Conservation (phyloP, 768 basidiomycete genomes). For the Chiua virens region DNA sequence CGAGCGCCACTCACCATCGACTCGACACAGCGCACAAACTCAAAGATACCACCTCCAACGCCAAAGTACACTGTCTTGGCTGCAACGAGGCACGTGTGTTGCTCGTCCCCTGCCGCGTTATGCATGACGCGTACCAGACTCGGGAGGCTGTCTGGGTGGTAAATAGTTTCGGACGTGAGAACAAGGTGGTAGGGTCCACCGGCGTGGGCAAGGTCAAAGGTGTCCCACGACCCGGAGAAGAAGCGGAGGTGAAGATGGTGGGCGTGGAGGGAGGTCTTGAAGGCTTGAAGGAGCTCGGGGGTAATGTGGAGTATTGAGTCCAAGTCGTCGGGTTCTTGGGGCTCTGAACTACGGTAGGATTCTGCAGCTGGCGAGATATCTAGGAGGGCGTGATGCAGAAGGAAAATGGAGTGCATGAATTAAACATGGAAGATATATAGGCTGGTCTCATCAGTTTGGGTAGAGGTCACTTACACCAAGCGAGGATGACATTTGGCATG, state of each 20-base stretch:
- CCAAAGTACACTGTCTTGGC: constrained; percentile 95
- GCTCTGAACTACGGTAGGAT: constrained; percentile 39
- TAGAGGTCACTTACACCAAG: constrained; percentile 67
- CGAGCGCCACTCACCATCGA: constrained; percentile 30
- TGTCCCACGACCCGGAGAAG: constrained; percentile 81
- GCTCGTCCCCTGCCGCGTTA: constrained; percentile 26
- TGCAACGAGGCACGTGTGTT: constrained; percentile 68
- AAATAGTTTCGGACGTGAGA: constrained; percentile 93
- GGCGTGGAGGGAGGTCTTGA: constrained; percentile 54
- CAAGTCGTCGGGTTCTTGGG: constrained; percentile 19
- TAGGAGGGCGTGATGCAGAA: constrained; percentile 22
- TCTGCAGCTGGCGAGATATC: constrained; percentile 62
- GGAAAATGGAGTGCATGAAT: background rate
- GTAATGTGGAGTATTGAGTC: constrained; percentile 67
- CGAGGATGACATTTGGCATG: constrained; percentile 71
- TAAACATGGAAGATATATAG: background rate
- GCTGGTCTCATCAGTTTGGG: background rate
- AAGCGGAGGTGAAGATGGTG: constrained; percentile 66
- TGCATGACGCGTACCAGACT: constrained; percentile 58
- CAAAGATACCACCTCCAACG: constrained; percentile 83
- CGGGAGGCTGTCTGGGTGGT: constrained; percentile 62
- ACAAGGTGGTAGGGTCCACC: constrained; percentile 63
- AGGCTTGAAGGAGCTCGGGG: constrained; percentile 60
- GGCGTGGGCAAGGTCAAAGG: constrained; percentile 39
- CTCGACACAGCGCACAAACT: constrained; percentile 60